Percentiles rank a stretch among this genome's conserved stretches.
phyloP scores from a whole-genome alignment of 2,329 filamentous ascomycete genomes.

The Eurotiales sp. region DNA sequence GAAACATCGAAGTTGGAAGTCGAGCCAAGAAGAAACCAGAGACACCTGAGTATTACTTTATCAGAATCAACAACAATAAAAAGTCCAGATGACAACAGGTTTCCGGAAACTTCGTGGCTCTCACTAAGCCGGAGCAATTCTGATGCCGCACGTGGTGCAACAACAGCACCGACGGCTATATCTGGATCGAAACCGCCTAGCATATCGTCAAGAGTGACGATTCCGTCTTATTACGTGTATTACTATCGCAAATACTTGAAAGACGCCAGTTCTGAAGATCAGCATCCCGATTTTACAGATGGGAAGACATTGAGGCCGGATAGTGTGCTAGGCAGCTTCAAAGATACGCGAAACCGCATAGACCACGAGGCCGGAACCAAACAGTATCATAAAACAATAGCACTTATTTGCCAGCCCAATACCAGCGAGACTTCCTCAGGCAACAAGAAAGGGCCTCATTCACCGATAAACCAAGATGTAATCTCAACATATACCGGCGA shows the following conservation, averaged over 20 bases:
- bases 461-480: not conserved
- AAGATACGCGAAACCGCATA: too few relatives aligned
- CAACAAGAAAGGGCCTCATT: not conserved
- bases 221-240: slow-evolving; percentile 4
- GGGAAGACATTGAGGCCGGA: too few relatives aligned
- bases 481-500: not conserved
- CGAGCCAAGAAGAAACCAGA: too few relatives aligned
- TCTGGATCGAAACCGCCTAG: not conserved
- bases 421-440: too few relatives aligned
- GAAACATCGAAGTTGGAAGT: too few relatives aligned
- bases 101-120: not conserved
- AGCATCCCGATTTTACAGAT: not conserved
- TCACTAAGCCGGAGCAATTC: not conserved
- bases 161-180: not conserved
- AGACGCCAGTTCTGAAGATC: not conserved
- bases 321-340: too few relatives aligned
- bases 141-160: not conserved
- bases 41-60: too few relatives aligned
- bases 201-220: slow-evolving; percentile 9
- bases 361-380: too few relatives aligned
- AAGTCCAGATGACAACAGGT: too few relatives aligned
- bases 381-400: too few relatives aligned
- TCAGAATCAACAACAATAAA: too few relatives aligned
- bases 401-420: too few relatives aligned
- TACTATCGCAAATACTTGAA: slow-evolving; percentile 9